phyloP scores from a whole-genome alignment of 345 rosid species.

The Draba incana region DNA sequence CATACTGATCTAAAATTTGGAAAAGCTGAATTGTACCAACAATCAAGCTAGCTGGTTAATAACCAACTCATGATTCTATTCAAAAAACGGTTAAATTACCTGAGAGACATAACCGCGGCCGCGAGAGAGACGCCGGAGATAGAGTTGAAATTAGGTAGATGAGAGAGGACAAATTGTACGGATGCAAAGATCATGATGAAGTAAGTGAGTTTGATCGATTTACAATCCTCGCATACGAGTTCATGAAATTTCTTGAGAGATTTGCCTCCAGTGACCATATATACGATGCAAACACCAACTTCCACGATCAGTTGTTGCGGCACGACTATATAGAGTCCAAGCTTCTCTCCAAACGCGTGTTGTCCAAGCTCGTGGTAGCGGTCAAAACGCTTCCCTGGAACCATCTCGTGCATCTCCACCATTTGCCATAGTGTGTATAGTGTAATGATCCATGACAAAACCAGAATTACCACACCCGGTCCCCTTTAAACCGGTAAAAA shows the following conservation, averaged over 20 bases:
- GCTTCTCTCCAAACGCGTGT: conserved; percentile 73
- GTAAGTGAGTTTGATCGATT: conserved; percentile 53
- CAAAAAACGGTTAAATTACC: conserved; percentile 52
- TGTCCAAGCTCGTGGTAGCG: conserved; percentile 89
- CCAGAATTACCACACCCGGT: conserved; percentile 62
- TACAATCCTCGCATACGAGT: conserved; percentile 50
- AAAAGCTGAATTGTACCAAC: no score
- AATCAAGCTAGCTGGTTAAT: no score
- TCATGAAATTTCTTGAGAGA: conserved; percentile 65
- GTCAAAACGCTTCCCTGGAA: conserved; percentile 72
- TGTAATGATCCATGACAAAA: conserved; percentile 76
- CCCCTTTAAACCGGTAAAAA: conserved; percentile 52
- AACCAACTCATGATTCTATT: no score
- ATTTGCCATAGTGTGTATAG: conserved; percentile 84
- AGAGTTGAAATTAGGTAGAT: conserved; percentile 82
- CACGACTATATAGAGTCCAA: conserved; percentile 74
- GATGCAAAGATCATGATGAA: conserved; percentile 84
- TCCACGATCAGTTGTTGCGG: conserved; percentile 77
- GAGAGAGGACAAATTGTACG: conserved; percentile 75
- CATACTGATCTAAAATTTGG: no score
- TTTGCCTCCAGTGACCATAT: conserved; percentile 80
- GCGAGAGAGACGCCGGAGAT: conserved; percentile 68
- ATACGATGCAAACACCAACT: conserved; percentile 65
- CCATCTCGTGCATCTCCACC: conserved; percentile 95
- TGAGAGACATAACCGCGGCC: conserved; percentile 80